Percentiles rank a stretch among this genome's conserved stretches.
These are phyloP conservation scores for Fusarium sp. DNA, from an alignment of 2,329 filamentous ascomycete genomes.

Conservation along the genomic window DNA sequence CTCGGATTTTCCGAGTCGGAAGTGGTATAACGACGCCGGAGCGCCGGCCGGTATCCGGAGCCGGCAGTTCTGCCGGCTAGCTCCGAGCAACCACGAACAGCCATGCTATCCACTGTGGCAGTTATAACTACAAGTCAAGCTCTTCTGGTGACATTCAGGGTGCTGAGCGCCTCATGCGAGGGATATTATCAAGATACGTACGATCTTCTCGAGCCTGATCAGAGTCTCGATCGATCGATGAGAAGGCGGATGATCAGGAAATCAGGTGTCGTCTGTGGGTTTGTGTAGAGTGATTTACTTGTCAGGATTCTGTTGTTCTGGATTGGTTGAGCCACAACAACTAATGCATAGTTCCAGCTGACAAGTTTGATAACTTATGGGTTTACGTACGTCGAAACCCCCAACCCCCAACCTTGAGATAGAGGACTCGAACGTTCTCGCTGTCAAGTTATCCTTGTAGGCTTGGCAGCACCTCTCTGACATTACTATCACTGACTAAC, in stretches of 20 bases:
- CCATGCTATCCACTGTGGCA: constrained; percentile 2
- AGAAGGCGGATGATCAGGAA: background rate
- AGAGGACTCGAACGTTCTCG: background rate
- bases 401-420: background rate
- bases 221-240: constrained; percentile 14
- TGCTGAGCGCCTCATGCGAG: background rate
- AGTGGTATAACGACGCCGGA: background rate
- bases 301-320: background rate
- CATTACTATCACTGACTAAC: background rate
- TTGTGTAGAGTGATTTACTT: background rate
- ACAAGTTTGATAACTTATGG: constrained; percentile 11
- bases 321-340: background rate
- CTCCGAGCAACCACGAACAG: background rate
- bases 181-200: background rate
- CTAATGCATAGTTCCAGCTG: background rate
- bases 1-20: background rate
- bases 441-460: background rate
- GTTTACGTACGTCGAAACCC: background rate
- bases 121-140: constrained; percentile 1
- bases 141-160: constrained; percentile 9
- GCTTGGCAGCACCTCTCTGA: background rate
- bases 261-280: background rate
- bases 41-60: background rate
- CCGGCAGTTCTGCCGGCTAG: background rate
- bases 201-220: background rate